A percentile compares a stretch with the other conserved stretches of the same genome.
These are phyloP conservation scores for Cutaneotrichosporon sp. DNA, from an alignment of 1,284 basidiomycete genomes.

Conservation along the genomic window DNA sequence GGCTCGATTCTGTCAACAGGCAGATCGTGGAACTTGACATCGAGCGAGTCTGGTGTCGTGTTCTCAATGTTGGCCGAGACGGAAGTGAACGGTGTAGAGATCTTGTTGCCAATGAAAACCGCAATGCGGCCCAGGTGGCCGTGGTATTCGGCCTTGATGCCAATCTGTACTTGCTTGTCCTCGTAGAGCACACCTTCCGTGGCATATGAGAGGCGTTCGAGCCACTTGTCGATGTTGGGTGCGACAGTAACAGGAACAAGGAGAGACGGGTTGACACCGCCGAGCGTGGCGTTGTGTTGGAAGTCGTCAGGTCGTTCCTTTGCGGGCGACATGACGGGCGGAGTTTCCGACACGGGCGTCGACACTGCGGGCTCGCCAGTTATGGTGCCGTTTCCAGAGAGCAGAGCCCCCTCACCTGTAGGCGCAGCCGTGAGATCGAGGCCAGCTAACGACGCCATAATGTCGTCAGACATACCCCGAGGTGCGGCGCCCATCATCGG, in stretches of 20 bases:
- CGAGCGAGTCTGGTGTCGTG: constrained; percentile 66
- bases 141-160: constrained; percentile 93
- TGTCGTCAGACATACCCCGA: constrained; percentile 52
- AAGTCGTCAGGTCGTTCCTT: constrained; percentile 11
- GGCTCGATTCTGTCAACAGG: constrained; percentile 67
- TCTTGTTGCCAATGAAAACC: constrained; percentile 94
- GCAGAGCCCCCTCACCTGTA: constrained; percentile 1
- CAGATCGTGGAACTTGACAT: constrained; percentile 82
- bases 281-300: constrained; percentile 35
- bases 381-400: constrained; percentile 3
- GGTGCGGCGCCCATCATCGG: constrained; percentile 44
- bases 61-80: constrained; percentile 80
- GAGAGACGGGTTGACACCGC: constrained; percentile 48
- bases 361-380: constrained; percentile 10
- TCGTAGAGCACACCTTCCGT: constrained; percentile 91
- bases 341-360: too few relatives aligned
- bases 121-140: constrained; percentile 85
- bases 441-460: constrained; percentile 72
- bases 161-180: constrained; percentile 90
- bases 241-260: constrained; percentile 56
- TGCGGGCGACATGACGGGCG: background rate
- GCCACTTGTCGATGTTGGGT: constrained; percentile 78
- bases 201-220: constrained; percentile 73
- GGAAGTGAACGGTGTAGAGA: constrained; percentile 75
- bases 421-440: constrained; percentile 60